A percentile compares a stretch with the other conserved stretches of the same genome.
phyloP scores from a whole-genome alignment of 2,329 filamentous ascomycete genomes.

The Trichoderma koningii region DNA sequence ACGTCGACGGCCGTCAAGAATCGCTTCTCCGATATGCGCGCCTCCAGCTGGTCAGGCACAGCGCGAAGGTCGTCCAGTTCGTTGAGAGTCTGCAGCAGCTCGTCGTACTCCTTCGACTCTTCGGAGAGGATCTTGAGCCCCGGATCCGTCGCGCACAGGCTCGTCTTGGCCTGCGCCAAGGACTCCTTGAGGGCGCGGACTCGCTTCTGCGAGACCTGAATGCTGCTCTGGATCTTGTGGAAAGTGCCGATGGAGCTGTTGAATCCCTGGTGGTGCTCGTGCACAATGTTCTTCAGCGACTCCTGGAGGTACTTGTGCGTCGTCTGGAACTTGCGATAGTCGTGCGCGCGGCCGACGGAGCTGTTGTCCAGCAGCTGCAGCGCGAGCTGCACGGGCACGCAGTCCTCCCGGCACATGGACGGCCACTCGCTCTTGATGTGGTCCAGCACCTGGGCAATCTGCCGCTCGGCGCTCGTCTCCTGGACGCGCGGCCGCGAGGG shows the following conservation, averaged over 20 bases:
- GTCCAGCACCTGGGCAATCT: conserved; percentile 68
- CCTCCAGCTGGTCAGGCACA: conserved; percentile 89
- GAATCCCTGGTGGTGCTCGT: conserved; percentile 98
- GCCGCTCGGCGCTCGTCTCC: conserved; percentile 55
- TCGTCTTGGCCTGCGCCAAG: conserved; percentile 76
- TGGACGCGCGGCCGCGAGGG: conserved; percentile 43
- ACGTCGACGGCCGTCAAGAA: conserved; percentile 93
- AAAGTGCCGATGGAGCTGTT: conserved; percentile 99
- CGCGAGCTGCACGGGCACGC: conserved; percentile 91
- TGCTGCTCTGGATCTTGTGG: conserved; percentile 95
- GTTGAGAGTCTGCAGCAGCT: conserved; percentile 78
- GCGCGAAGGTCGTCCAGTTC: conserved; percentile 85
- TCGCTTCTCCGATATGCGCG: conserved; percentile 91
- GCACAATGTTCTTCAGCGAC: conserved; percentile 90
- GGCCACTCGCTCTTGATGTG: conserved; percentile 89
- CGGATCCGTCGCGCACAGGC: conserved; percentile 81
- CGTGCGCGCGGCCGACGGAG: conserved; percentile 87
- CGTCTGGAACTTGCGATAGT: conserved; percentile 80
- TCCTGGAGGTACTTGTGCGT: conserved; percentile 88
- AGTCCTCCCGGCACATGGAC: conserved; percentile 84
- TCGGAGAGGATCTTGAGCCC: conserved; percentile 88
- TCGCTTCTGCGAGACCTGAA: conserved; percentile 82
- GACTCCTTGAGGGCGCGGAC: conserved; percentile 82
- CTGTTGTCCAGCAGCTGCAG: conserved; percentile 91
- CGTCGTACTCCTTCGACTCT: conserved; percentile 86